Evolutionary conservation across 2,329 filamentous ascomycete species (phyloP).

Genomic region (Neofusicoccum parvum): DNA sequence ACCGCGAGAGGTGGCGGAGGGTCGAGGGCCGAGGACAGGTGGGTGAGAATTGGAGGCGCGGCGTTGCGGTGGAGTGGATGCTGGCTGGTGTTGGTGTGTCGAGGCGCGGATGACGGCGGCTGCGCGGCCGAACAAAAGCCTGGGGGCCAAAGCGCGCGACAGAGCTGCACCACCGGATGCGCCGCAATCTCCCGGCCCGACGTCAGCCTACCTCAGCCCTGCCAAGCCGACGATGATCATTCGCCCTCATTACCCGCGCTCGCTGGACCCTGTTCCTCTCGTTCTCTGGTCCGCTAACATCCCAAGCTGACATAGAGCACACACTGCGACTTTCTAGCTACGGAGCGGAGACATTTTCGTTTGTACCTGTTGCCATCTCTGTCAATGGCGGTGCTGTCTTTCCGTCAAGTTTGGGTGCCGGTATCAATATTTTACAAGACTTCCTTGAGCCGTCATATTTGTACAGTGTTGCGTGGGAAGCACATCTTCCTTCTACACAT

Average conservation of each 20-base stretch:
- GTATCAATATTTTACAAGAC: neutral
- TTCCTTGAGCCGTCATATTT: neutral
- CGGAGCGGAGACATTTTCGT: too few relatives aligned
- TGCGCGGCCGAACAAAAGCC: slow-evolving; percentile 16
- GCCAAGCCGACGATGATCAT: slow-evolving; percentile 9
- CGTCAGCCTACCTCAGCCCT: slow-evolving; percentile 4
- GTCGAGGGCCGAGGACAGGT: neutral
- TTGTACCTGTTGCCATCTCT: too few relatives aligned
- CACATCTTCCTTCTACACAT: neutral
- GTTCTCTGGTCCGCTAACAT: too few relatives aligned
- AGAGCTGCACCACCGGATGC: neutral
- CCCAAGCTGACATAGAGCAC: too few relatives aligned
- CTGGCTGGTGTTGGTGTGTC: neutral
- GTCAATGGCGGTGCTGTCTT: too few relatives aligned
- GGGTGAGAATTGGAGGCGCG: neutral
- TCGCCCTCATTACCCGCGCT: neutral
- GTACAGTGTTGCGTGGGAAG: neutral
- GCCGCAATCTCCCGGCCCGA: slow-evolving; percentile 18
- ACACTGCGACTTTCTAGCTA: too few relatives aligned
- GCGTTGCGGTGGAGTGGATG: neutral
- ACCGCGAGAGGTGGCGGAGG: neutral
- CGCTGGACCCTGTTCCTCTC: too few relatives aligned
- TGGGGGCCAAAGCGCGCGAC: neutral
- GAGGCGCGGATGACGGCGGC: slow-evolving; percentile 15
- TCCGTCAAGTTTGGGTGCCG: too few relatives aligned